Percentiles rank a stretch among this genome's conserved stretches.
These are phyloP conservation scores for Talaromyces wortmannii DNA, from an alignment of 495 filamentous ascomycete genomes.

Conservation along the genomic window DNA sequence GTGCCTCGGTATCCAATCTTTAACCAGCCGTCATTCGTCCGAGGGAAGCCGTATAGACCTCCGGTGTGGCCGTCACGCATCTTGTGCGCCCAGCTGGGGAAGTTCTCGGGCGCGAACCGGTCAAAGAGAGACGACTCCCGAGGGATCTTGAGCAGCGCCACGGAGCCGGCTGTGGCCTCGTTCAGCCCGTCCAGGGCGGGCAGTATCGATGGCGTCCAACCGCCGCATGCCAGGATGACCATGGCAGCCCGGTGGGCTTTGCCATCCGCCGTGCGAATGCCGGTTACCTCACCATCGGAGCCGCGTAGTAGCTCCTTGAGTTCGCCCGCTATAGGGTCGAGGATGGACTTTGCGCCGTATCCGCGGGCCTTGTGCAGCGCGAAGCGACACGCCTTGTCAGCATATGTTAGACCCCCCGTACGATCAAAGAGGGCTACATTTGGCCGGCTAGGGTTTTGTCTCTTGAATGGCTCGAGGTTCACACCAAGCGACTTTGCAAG, in stretches of 20 bases:
- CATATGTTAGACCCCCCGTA: conserved; percentile 24
- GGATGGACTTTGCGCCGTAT: conserved; percentile 26
- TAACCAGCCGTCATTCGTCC: conserved; percentile 24
- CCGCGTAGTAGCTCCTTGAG: conserved; percentile 16
- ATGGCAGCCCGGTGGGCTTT: conserved; percentile 46
- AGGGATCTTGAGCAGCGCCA: conserved; percentile 27
- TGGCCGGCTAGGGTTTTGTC: not conserved
- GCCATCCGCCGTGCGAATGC: conserved; percentile 26
- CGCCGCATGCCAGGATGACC: conserved; percentile 66
- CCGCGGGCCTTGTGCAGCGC: conserved; percentile 26
- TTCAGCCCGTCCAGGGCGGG: conserved; percentile 25
- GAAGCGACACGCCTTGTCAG: conserved; percentile 35
- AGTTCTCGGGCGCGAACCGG: conserved; percentile 21
- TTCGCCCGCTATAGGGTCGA: conserved; percentile 13
- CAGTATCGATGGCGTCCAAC: conserved; percentile 66
- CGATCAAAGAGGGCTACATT: not conserved
- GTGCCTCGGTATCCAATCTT: conserved; percentile 40
- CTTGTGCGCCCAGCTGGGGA: conserved; percentile 25
- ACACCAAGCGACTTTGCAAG: not conserved
- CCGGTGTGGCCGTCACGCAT: conserved; percentile 22
- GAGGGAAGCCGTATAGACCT: conserved; percentile 32
- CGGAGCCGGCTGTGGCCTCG: conserved; percentile 37
- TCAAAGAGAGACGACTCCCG: conserved; percentile 17
- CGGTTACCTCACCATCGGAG: conserved; percentile 5
- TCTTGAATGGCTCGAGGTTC: not conserved